Evolutionary conservation across 78 protist genomes (phyloP).

Genomic region (Mantamonas sphyraenae): DNA sequence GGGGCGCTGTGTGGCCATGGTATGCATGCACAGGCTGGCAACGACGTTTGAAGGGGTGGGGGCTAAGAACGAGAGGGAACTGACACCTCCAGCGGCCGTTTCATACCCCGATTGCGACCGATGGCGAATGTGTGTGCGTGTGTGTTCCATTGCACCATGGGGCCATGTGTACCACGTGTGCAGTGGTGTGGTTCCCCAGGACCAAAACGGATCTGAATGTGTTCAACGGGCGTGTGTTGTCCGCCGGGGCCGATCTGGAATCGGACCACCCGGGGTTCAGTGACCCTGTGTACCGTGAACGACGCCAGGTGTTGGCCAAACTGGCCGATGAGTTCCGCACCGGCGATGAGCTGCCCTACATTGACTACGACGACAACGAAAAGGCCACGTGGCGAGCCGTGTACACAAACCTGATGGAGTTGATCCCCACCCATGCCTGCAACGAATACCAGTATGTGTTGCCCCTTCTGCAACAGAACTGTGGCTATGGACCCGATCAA

Average conservation of each 20-base stretch:
- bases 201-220: slow-evolving; percentile 35
- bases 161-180: too few species aligned
- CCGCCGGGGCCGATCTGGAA: slow-evolving; percentile 51
- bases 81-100: too few species aligned
- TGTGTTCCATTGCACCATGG: too few species aligned
- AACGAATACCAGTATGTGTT: slow-evolving; percentile 41
- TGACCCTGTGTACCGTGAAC: slow-evolving; percentile 68
- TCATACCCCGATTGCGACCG: too few species aligned
- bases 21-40: too few species aligned
- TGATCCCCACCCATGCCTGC: slow-evolving; percentile 80
- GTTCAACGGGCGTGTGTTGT: slow-evolving; percentile 35
- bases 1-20: too few species aligned
- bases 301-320: slow-evolving; percentile 58
- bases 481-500: slow-evolving; percentile 56
- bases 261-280: slow-evolving; percentile 84
- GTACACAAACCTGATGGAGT: slow-evolving; percentile 41
- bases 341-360: slow-evolving; percentile 58
- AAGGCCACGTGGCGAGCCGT: slow-evolving; percentile 58
- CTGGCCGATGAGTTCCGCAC: slow-evolving; percentile 40
- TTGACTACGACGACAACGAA: slow-evolving; percentile 69
- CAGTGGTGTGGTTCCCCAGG: slow-evolving; percentile 62
- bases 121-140: too few species aligned
- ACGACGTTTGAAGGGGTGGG: too few species aligned
- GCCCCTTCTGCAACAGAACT: slow-evolving; percentile 65
- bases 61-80: too few species aligned